Evolutionary conservation across 2,329 filamentous ascomycete species (phyloP), one percentile per base, ranked within the genome.

Genomic region (Chalara sp.): DNA sequence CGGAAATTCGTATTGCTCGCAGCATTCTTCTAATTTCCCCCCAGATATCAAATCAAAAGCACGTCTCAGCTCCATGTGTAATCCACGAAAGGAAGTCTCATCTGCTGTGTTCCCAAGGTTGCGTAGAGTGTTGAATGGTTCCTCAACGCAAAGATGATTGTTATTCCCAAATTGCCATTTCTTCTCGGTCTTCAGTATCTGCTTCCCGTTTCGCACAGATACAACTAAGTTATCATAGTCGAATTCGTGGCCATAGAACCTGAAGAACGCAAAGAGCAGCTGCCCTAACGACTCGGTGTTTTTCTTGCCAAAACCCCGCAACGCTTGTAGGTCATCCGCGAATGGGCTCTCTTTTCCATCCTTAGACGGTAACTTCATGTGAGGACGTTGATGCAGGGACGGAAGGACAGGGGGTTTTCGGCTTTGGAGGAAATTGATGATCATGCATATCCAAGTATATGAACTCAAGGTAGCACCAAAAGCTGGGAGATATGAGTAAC

Each of bases 371-470:
- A 79, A 72, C 59, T 81, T 81, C 57, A 83, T 74, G 58, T 84
- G 78, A 5, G 80, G 76, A 28, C 81, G 77, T 63, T 90, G 84
- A 65, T 97, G 93, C 33, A 99, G 75, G 12, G 87, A 83, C 4
- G 93, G 93, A 28, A 99, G 71, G 49, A 99, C 81, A 0, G 92
- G 87, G 12, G 89, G 87, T 53, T 86, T 78, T 61, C 90, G 83
- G 47, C 89, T 86, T 70, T 99, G 93, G 30, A 99, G 78, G 64
- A 97, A 99, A 60, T 90, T 95, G 65, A 99, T 86, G 59, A 97
- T 95, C 76, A 99, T 82, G 69, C 93, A 99, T 66, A 97, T 97
- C 93, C 93, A 99, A 28, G 93, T 96, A 66, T 99, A 99, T 13
- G 93, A 99, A 69, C 92, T 97, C 53, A 99, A 76, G 6, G 93